Evolutionary conservation across 1,284 basidiomycete genomes (phyloP).

Genomic region (Dichomitus squalens): DNA sequence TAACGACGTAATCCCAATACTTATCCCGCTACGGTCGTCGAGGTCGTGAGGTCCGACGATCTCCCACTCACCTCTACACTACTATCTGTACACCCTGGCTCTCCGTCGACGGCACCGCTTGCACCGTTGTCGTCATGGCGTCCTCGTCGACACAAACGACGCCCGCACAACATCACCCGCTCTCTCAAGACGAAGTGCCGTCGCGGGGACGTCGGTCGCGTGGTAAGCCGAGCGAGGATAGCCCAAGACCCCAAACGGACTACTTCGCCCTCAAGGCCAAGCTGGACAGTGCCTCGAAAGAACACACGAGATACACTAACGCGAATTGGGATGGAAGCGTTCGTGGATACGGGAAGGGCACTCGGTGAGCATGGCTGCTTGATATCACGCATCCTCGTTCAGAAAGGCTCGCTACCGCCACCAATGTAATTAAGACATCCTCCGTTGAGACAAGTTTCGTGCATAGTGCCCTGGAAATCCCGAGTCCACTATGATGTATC

Average conservation of each 20-base stretch:
- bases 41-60: no score
- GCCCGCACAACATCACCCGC: conserved; percentile 67
- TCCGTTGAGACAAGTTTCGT: no score
- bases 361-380: conserved; percentile 13
- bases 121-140: conserved; percentile 31
- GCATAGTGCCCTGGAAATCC: no score
- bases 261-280: conserved; percentile 66
- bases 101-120: conserved; percentile 2
- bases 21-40: no score
- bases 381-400: no score
- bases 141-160: conserved; percentile 40
- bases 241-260: conserved; percentile 39
- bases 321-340: conserved; percentile 67
- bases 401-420: no score
- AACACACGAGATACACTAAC: conserved; percentile 27
- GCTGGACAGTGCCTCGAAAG: conserved; percentile 45
- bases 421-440: no score
- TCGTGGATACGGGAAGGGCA: conserved; percentile 48
- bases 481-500: no score
- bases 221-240: conserved; percentile 32
- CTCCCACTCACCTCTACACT: conserved; percentile 1
- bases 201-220: conserved; percentile 46
- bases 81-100: conserved; percentile 1
- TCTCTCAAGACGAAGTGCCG: conserved; percentile 56
- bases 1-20: background rate